These are phyloP conservation scores for Xylaria sp. DNA, from an alignment of 2,329 filamentous ascomycete species.

Conservation along the genomic window DNA sequence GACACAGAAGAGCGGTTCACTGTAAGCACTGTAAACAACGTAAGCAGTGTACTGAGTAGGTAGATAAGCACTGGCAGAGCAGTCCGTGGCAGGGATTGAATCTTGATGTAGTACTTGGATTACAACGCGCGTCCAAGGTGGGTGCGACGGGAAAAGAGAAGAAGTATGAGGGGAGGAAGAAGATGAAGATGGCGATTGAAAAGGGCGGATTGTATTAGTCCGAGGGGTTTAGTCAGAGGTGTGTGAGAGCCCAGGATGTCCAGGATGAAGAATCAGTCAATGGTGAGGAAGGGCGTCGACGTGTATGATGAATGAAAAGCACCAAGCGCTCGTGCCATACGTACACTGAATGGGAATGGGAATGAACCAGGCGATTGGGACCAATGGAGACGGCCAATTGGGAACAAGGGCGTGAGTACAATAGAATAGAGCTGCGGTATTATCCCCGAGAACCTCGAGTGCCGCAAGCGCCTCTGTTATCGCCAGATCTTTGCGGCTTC, in stretches of 20 bases:
- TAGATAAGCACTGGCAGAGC: no score
- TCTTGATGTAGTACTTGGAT: background rate
- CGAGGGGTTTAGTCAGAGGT: background rate
- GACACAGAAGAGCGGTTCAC: constrained; percentile 1
- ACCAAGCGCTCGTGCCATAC: no score
- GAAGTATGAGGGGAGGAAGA: background rate
- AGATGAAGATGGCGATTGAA: background rate
- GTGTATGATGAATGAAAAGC: constrained; percentile 6
- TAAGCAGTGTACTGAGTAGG: no score
- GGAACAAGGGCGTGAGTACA: background rate
- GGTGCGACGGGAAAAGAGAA: background rate
- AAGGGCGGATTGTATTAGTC: background rate
- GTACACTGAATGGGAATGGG: background rate
- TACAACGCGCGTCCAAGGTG: background rate
- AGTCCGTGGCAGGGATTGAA: background rate
- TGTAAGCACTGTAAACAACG: constrained; percentile 3
- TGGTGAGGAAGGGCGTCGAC: background rate
- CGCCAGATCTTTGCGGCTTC: no score
- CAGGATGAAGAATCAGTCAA: background rate
- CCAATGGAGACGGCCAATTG: background rate
- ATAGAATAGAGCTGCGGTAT: constrained; percentile 1
- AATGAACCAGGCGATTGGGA: constrained; percentile 1
- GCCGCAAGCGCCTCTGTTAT: background rate
- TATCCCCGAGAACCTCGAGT: background rate
- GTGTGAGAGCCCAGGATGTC: constrained; percentile 1